Conservation (phyloP, 1,139 yeast genomes). For the Protomyces pachydermus region DNA sequence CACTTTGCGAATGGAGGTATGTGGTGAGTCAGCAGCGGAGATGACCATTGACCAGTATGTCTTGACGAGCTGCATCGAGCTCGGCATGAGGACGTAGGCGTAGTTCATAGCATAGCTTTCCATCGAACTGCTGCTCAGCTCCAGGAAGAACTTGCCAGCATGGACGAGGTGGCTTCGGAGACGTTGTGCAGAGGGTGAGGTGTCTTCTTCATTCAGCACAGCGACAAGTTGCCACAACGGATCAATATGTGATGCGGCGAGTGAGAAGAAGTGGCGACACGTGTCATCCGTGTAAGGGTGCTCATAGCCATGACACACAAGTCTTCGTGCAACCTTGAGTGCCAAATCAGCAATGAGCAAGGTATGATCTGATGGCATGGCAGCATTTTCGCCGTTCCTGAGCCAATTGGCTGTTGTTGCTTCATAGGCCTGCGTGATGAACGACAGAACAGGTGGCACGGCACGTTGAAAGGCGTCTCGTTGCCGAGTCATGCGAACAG, state of each 20-base stretch:
- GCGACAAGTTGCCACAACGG: constrained; percentile 50
- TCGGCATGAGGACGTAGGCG: constrained; percentile 64
- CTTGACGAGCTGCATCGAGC: constrained; percentile 55
- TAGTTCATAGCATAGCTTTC: constrained; percentile 11
- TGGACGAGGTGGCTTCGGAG: constrained; percentile 48
- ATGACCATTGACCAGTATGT: constrained; percentile 57
- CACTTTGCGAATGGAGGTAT: constrained; percentile 63
- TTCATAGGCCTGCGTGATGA: background rate
- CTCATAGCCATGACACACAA: constrained; percentile 72
- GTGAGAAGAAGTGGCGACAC: constrained; percentile 56
- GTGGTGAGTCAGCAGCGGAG: constrained; percentile 57
- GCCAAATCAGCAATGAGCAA: constrained; percentile 69
- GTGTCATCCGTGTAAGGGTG: constrained; percentile 58
- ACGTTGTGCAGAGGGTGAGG: constrained; percentile 45
- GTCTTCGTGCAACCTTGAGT: constrained; percentile 66
- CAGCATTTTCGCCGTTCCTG: constrained; percentile 38
- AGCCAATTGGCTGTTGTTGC: constrained; percentile 2
- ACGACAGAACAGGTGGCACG: constrained; percentile 1
- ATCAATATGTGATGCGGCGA: constrained; percentile 58
- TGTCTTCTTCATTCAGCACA: constrained; percentile 42
- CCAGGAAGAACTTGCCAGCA: constrained; percentile 22
- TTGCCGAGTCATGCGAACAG: constrained; percentile 77
- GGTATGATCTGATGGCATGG: background rate
- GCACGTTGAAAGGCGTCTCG: constrained; percentile 63
- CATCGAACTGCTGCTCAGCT: constrained; percentile 11